These are phyloP conservation scores for Asterophora parasitica DNA, from an alignment of 768 basidiomycete genomes.

Conservation along the genomic window DNA sequence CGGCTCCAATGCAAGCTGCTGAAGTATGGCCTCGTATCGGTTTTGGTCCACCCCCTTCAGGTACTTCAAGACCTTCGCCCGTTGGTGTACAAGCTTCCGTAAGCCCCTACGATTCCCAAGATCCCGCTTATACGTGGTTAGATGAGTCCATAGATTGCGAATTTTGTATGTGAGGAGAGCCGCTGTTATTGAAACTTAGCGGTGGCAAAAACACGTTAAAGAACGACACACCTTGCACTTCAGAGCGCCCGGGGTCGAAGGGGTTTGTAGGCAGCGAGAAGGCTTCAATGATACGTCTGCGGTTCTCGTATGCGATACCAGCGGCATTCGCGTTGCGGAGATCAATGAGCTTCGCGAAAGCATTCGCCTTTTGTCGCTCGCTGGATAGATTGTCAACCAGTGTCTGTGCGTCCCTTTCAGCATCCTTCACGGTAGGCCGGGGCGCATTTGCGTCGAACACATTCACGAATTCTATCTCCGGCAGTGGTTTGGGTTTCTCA, in stretches of 20 bases:
- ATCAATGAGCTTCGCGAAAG: conserved; percentile 70
- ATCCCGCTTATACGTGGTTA: conserved; percentile 66
- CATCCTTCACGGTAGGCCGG: conserved; percentile 8
- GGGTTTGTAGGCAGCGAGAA: conserved; percentile 71
- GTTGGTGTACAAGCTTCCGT: conserved; percentile 71
- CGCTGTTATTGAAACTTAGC: conserved; percentile 38
- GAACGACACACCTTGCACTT: conserved; percentile 72
- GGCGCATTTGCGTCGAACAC: background rate
- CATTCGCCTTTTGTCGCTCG: conserved; percentile 43
- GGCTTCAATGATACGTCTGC: conserved; percentile 66
- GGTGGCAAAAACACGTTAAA: background rate
- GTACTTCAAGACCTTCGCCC: conserved; percentile 81
- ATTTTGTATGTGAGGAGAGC: conserved; percentile 86
- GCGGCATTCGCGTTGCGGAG: conserved; percentile 82
- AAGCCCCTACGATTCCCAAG: conserved; percentile 74
- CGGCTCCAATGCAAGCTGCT: conserved; percentile 71
- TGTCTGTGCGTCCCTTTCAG: too few relatives aligned
- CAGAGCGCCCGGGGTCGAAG: conserved; percentile 76
- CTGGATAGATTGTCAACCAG: conserved; percentile 21
- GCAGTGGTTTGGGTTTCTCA: conserved; percentile 1
- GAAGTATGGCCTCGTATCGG: conserved; percentile 71
- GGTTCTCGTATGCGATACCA: conserved; percentile 86
- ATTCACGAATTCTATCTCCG: background rate
- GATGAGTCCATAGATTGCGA: conserved; percentile 74
- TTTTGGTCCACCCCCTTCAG: conserved; percentile 57